A percentile compares a stretch with the other conserved stretches of the same genome.
These are phyloP conservation scores for Pyracantha coccinea DNA, from an alignment of 331 rosid species.

Conservation along the genomic window DNA sequence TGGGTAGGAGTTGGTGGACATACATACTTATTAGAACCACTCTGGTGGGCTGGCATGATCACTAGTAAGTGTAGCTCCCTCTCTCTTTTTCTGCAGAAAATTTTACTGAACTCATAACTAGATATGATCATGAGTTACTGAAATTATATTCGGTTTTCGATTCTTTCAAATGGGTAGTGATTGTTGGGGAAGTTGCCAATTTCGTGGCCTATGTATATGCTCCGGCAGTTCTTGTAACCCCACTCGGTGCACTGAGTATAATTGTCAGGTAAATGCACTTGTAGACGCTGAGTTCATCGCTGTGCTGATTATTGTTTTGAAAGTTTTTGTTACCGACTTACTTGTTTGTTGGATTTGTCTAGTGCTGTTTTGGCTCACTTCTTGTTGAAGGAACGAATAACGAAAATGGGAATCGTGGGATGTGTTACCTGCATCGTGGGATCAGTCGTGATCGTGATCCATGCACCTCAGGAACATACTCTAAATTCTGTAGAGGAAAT, in stretches of 20 bases:
- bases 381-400: conserved; percentile 68
- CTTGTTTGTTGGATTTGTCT: conserved; percentile 9
- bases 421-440: conserved; percentile 85
- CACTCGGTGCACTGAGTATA: conserved; percentile 91
- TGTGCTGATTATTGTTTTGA: background rate
- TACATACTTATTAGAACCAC: conserved; percentile 80
- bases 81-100: background rate
- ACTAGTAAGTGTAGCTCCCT: conserved; percentile 51
- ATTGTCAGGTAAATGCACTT: conserved; percentile 56
- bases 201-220: conserved; percentile 90
- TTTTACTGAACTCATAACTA: background rate
- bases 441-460: conserved; percentile 80
- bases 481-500: conserved; percentile 72
- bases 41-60: conserved; percentile 99
- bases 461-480: conserved; percentile 87
- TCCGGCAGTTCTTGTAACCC: conserved; percentile 93
- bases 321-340: conserved; percentile 13
- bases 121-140: background rate
- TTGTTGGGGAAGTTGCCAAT: conserved; percentile 83
- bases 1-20: conserved; percentile 75
- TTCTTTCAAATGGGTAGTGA: conserved; percentile 52
- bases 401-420: conserved; percentile 81
- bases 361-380: conserved; percentile 94
- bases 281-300: background rate
- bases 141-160: conserved; percentile 6